Conservation (phyloP, 2,329 filamentous ascomycete species). For the Neofusicoccum ribis region DNA sequence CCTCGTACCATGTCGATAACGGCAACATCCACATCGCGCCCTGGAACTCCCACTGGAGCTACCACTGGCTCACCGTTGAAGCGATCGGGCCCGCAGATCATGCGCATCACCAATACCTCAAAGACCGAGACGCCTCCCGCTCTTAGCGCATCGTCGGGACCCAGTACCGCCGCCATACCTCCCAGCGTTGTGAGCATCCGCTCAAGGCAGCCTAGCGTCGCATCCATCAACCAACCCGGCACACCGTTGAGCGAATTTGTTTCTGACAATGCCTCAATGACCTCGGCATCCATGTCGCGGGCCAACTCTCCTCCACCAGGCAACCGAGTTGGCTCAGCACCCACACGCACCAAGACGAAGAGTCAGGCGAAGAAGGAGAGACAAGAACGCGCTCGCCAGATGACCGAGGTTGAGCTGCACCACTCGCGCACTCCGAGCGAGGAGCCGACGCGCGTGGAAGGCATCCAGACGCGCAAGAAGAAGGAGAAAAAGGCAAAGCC, state of each 20-base stretch:
- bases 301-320: slow-evolving; percentile 65
- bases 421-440: slow-evolving; percentile 27
- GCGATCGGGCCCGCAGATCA: slow-evolving; percentile 58
- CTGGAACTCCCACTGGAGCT: slow-evolving; percentile 55
- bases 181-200: slow-evolving; percentile 43
- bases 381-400: slow-evolving; percentile 60
- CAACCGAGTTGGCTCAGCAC: slow-evolving; percentile 66
- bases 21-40: slow-evolving; percentile 31
- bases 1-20: slow-evolving; percentile 28
- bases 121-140: slow-evolving; percentile 59
- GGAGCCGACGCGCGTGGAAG: slow-evolving; percentile 54
- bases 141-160: slow-evolving; percentile 34
- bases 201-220: slow-evolving; percentile 55
- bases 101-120: slow-evolving; percentile 68
- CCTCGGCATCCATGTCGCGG: slow-evolving; percentile 71
- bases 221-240: slow-evolving; percentile 64
- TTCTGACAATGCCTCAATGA: slow-evolving; percentile 74
- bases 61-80: slow-evolving; percentile 44
- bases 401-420: slow-evolving; percentile 58
- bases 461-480: slow-evolving; percentile 78
- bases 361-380: slow-evolving; percentile 77
- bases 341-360: slow-evolving; percentile 70
- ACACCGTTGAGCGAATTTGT: slow-evolving; percentile 73
- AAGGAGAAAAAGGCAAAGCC: slow-evolving; percentile 68
- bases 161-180: slow-evolving; percentile 33